Evolutionary conservation across 306 rosid species (phyloP), one percentile per base, ranked within the genome.

Genomic region (Neltuma alba): DNA sequence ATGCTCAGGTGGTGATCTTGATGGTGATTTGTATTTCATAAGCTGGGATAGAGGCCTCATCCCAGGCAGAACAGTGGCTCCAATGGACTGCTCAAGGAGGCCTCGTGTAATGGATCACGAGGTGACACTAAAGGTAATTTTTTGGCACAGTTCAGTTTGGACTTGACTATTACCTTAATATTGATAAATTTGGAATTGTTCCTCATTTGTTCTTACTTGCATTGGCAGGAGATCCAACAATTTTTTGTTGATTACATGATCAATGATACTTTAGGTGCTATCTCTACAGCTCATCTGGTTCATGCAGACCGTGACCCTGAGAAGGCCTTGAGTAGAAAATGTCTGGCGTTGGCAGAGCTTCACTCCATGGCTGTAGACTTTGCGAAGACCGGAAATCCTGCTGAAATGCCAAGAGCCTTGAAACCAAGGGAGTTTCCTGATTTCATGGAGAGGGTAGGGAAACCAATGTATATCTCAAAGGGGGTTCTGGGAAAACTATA

Each of bases 1-100:
- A 86, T 94, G 99, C 87, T 94, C 99, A 12, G 99, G 99, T 5
- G 99, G 97, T 36, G 99, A 94, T 84, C 97, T 94, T 76, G 99
- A 94, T 74, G 99, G 99, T 65, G 99, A 94, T 84, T 88, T 88
- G 76, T 94, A 71, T 86, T 94, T 92, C 86, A 78, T 94, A 74
- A 91, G 97, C 77, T 94, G 99, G 99, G 99, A 92, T 61, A 52
- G 72, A 68, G 85, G 68, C 87, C 85, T 94, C 34, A 86, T 91
- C 71, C 99, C 99, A 36, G 31, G 82, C 79, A 55, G 65, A 80
- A 85, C 86, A n/a, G 90, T 82, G 60, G 45, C 87, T 21, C 97
- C 99, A 7, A 91, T 92, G 99, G 98, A 91, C 83, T 92, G 90
- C 80, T 82, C 90, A 10, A 84, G 99, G 57, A 91, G 97, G 78